Percentiles rank a stretch among this genome's conserved stretches.
Evolutionary conservation across 371 early-diverging fungal genomes (phyloP).

Genomic region (Rhizopus sp.): DNA sequence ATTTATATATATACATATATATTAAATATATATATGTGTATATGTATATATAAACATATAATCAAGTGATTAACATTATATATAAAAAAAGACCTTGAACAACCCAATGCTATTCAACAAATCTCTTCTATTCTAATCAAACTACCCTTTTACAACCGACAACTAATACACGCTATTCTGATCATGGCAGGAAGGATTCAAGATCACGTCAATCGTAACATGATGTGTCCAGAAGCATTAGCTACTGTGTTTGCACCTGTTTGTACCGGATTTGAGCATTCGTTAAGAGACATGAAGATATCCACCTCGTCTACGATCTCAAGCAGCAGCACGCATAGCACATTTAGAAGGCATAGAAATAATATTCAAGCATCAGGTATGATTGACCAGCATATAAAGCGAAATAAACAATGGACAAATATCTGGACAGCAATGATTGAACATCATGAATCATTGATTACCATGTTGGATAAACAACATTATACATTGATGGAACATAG

Average conservation of each 20-base stretch:
- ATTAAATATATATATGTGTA: neutral
- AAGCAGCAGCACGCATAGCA: slow-evolving; percentile 4
- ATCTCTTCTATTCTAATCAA: slow-evolving; percentile 25
- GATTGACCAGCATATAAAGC: slow-evolving; percentile 24
- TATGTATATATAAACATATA: no score
- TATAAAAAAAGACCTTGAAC: neutral
- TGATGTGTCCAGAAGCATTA: slow-evolving; percentile 49
- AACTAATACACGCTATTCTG: slow-evolving; percentile 39
- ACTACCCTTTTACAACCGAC: slow-evolving; percentile 38
- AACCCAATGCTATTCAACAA: slow-evolving; percentile 9
- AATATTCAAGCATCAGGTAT: slow-evolving; percentile 11
- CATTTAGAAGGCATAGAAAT: slow-evolving; percentile 10
- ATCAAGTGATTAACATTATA: neutral
- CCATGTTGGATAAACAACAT: slow-evolving; percentile 14
- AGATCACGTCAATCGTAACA: slow-evolving; percentile 27
- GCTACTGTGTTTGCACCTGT: slow-evolving; percentile 51
- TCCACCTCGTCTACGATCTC: neutral
- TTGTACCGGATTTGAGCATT: slow-evolving; percentile 44
- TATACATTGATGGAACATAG: neutral
- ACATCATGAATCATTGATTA: slow-evolving; percentile 26
- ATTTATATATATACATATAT: neutral
- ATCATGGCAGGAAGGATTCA: slow-evolving; percentile 30
- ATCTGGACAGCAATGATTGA: slow-evolving; percentile 48
- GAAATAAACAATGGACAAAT: slow-evolving; percentile 43
- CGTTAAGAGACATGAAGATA: slow-evolving; percentile 13